phyloP scores from a whole-genome alignment of 225 moss, liverwort and hornwort species.

The Neckera pumila region DNA sequence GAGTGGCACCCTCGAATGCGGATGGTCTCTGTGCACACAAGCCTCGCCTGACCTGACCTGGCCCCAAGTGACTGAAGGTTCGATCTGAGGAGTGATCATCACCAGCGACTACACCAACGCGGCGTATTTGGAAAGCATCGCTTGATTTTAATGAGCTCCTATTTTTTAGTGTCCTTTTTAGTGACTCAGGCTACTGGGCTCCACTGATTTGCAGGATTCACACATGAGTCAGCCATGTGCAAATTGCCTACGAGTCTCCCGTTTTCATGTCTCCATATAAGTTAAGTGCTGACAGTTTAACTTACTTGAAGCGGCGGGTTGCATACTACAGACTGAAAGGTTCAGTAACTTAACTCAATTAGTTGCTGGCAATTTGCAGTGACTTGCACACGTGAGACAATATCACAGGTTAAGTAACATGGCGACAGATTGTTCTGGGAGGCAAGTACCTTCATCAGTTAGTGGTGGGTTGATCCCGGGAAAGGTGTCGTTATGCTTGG shows the following conservation, averaged over 20 bases:
- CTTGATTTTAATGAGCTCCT: not conserved
- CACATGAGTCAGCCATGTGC: not conserved
- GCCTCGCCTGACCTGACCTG: not conserved
- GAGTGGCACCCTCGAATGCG: conserved; percentile 1
- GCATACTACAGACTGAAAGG: not conserved
- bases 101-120: not conserved
- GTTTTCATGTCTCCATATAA: not conserved
- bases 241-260: not conserved
- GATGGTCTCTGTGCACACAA: not conserved
- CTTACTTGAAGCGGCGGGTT: not conserved
- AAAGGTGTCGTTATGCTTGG: not conserved
- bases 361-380: not conserved
- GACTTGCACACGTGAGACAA: not conserved
- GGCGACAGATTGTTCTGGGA: not conserved
- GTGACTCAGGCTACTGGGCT: not conserved
- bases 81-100: not conserved
- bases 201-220: not conserved
- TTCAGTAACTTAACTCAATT: not conserved
- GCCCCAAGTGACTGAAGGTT: not conserved
- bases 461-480: no score
- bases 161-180: not conserved
- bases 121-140: not conserved
- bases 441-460: not conserved
- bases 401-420: not conserved
- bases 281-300: not conserved